Evolutionary conservation across 2,329 filamentous ascomycete genomes (phyloP).

Genomic region (Sphaerulina musiva): DNA sequence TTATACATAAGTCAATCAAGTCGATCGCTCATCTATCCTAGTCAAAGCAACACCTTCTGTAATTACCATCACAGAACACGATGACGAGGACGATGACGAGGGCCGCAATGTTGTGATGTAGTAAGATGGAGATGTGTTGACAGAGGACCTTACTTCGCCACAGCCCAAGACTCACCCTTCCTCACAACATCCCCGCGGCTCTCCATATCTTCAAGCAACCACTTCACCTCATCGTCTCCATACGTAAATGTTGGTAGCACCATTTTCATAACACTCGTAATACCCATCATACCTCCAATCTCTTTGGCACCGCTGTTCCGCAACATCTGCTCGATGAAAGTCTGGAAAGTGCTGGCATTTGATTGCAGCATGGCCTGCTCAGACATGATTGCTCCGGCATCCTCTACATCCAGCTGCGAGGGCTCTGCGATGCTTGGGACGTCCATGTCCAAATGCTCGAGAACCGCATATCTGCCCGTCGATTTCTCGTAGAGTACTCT

Average conservation of each 20-base stretch:
- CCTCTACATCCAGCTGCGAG: slow-evolving; percentile 35
- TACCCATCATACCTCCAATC: slow-evolving; percentile 69
- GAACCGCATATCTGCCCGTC: slow-evolving; percentile 55
- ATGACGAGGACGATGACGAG: no score
- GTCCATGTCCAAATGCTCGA: slow-evolving; percentile 53
- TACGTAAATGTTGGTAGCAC: slow-evolving; percentile 81
- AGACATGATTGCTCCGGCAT: slow-evolving; percentile 45
- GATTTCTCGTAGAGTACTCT: slow-evolving; percentile 55
- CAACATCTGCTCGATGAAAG: slow-evolving; percentile 91
- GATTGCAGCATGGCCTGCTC: slow-evolving; percentile 58
- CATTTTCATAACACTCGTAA: slow-evolving; percentile 94
- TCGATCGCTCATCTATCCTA: no score
- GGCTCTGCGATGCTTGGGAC: slow-evolving; percentile 20
- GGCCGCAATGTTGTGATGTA: no score
- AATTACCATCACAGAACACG: no score
- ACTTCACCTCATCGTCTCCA: slow-evolving; percentile 78
- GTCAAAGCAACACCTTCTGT: no score
- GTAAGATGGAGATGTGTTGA: no score
- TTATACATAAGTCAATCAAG: no score
- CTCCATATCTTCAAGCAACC: slow-evolving; percentile 75
- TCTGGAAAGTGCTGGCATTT: slow-evolving; percentile 71
- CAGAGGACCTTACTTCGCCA: slow-evolving; percentile 7
- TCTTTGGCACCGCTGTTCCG: slow-evolving; percentile 60
- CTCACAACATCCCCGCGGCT: slow-evolving; percentile 56
- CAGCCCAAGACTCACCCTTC: slow-evolving; percentile 31